Base-by-base conservation (phyloP, 345 rosid genomes). In the Lenwebbia sp. region DNA sequence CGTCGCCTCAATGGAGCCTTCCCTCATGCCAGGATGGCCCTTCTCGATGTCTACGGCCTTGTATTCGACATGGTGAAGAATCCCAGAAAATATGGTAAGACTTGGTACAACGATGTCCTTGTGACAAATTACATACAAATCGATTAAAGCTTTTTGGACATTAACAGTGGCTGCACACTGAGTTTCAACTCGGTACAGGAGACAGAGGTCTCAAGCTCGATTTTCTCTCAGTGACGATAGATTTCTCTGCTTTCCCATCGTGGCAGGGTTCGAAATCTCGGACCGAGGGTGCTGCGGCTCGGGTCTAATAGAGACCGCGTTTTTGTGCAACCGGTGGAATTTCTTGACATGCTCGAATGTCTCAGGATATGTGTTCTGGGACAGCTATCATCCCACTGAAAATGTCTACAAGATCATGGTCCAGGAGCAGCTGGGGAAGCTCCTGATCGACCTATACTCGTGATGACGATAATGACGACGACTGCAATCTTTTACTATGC, bases 241-340 rank as follows among this genome's bases (percentile, higher is more conserved):
- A 30, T 15, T 17, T 65, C 51, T 47, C 30, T 21, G 30, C 17
- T 51, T 37, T 55, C 21, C 52, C 37, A 30, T 26, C 51, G 4
- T 82, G 81, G 4, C 90, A 92, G 95, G 92, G 10, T 93, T 92
- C 58, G 88, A 88, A 76, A 85, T 92, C 41, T 78, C 44, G 19
- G 75, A 90, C 41, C 87, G 86, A 88, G 95, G 93, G 1, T 93
- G 95, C 53, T 92, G 93, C 22, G 92, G 92, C 17, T 87, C 92
- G 1, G 94, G 94, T 7, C 81, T 17, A 6, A 2, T 90, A 5
- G 94, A 92, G 88, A 90, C 85, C 13, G 44, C 53, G 49, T 2
- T 89, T 23, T 5, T 90, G 12, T 92, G 93, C 51, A 90, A 89
- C 70, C 23, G 14, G 52, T 58, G 47, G 60, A 54, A 17, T 33